These are phyloP conservation scores for Pulveroboletus sp. DNA, from an alignment of 768 basidiomycete genomes.

Conservation along the genomic window DNA sequence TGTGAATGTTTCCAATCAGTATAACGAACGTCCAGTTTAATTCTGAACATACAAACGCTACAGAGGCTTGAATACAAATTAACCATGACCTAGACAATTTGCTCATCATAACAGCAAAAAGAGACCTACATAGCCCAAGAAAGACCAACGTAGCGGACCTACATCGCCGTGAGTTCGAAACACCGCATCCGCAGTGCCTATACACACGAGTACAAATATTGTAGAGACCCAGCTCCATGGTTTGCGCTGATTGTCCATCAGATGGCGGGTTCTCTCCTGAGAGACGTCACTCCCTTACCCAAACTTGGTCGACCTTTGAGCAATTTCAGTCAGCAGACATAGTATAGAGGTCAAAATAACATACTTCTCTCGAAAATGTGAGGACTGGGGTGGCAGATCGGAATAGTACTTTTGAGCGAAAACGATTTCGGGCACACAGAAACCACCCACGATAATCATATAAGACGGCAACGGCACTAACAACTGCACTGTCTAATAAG, in stretches of 20 bases:
- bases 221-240: background rate
- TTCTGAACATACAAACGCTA: background rate
- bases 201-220: background rate
- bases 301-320: background rate
- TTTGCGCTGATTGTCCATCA: background rate
- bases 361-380: background rate
- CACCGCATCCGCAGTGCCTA: no score
- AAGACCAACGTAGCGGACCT: constrained; percentile 2
- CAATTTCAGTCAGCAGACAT: background rate
- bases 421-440: no score
- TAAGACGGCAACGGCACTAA: background rate
- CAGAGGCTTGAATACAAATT: background rate
- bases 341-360: background rate
- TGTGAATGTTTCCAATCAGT: background rate
- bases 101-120: no score
- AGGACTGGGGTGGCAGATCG: background rate
- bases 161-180: background rate
- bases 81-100: background rate
- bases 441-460: background rate
- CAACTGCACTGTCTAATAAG: no score
- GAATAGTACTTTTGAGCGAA: no score
- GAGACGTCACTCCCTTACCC: background rate
- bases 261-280: background rate
- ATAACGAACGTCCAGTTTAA: background rate
- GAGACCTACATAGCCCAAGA: background rate